These are phyloP conservation scores for Pulveroboletus frians DNA, from an alignment of 768 basidiomycete genomes.

Conservation along the genomic window DNA sequence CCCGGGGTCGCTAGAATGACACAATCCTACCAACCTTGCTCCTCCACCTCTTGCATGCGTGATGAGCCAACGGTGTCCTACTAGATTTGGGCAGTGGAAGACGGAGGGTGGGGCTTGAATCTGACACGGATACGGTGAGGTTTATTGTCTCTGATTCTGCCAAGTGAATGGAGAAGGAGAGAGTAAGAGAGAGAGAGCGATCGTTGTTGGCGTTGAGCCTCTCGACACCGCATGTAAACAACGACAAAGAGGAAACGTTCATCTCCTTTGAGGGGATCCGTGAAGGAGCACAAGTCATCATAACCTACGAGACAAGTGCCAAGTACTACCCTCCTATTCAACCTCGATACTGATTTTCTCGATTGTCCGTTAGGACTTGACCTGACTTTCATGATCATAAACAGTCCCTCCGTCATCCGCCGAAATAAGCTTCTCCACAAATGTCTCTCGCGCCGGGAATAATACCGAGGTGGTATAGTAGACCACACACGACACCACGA, in stretches of 20 bases:
- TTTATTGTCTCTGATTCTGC: slow-evolving; percentile 9
- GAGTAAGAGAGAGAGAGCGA: neutral
- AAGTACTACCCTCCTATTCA: too few species aligned
- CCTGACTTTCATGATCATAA: neutral
- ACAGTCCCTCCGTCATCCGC: slow-evolving; percentile 18
- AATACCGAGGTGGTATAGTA: slow-evolving; percentile 28
- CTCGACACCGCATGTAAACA: slow-evolving; percentile 10
- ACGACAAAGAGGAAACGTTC: slow-evolving; percentile 11
- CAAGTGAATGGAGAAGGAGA: slow-evolving; percentile 23
- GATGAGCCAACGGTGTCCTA: slow-evolving; percentile 1
- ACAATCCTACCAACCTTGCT: slow-evolving; percentile 39
- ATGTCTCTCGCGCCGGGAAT: slow-evolving; percentile 29
- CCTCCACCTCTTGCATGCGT: slow-evolving; percentile 51
- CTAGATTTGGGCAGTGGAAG: neutral
- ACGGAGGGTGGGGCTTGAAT: neutral
- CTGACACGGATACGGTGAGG: neutral
- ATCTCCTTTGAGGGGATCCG: neutral
- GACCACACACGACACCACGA: slow-evolving; percentile 24
- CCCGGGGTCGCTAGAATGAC: neutral
- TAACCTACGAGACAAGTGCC: too few species aligned
- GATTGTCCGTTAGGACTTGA: neutral
- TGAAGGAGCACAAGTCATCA: too few species aligned
- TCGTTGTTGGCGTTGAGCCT: neutral
- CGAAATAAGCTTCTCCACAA: slow-evolving; percentile 25
- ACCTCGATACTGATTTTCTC: slow-evolving; percentile 1